phyloP scores from a whole-genome alignment of 768 basidiomycete species.

The Hortiboletus flavorubellus region DNA sequence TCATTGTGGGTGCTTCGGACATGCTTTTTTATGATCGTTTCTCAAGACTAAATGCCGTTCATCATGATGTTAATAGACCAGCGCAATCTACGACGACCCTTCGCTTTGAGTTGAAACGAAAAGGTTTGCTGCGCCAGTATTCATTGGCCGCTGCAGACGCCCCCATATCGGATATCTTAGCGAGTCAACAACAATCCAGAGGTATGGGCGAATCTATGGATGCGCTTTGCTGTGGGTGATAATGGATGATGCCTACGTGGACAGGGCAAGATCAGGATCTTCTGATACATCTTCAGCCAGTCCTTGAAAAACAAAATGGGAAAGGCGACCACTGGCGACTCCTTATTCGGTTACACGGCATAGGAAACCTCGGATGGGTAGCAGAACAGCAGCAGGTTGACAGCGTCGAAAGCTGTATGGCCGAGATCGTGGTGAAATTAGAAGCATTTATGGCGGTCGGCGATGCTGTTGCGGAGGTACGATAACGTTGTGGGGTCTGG shows the following conservation, averaged over 20 bases:
- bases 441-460: constrained; percentile 25
- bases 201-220: not conserved
- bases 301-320: not conserved
- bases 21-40: not conserved
- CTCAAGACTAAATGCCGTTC: not conserved
- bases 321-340: constrained; percentile 15
- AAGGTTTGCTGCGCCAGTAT: constrained; percentile 10
- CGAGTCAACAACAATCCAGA: not conserved
- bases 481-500: not conserved
- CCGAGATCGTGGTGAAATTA: constrained; percentile 20
- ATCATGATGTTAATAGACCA: constrained; percentile 3
- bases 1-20: constrained; percentile 12
- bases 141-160: constrained; percentile 15
- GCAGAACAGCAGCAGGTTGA: not conserved
- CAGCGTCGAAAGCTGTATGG: constrained; percentile 17
- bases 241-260: not conserved
- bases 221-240: not conserved
- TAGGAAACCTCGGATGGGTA: not conserved
- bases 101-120: constrained; percentile 27
- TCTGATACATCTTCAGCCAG: constrained; percentile 16
- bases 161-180: constrained; percentile 19
- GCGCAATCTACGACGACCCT: constrained; percentile 15
- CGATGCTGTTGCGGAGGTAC: constrained; percentile 23
- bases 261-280: constrained; percentile 16
- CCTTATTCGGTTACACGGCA: constrained; percentile 19